Evolutionary conservation across 768 basidiomycete species (phyloP).

Genomic region (Pholiota conissans): DNA sequence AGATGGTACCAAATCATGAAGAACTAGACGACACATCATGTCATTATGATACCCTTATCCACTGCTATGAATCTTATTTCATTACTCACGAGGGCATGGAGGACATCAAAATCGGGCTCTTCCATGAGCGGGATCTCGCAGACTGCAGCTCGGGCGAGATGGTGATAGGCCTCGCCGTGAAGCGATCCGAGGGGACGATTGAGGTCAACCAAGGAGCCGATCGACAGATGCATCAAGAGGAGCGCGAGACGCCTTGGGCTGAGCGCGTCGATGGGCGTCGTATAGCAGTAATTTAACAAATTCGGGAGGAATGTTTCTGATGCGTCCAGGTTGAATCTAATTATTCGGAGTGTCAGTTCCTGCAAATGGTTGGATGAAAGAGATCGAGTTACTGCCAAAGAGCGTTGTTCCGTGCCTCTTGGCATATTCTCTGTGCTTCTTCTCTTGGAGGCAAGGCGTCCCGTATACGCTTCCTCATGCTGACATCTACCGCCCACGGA

Average conservation of each 20-base stretch:
- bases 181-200: constrained; percentile 54
- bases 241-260: constrained; percentile 68
- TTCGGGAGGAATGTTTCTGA: constrained; percentile 72
- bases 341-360: constrained; percentile 8
- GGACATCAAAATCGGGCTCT: constrained; percentile 71
- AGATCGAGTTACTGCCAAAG: constrained; percentile 64
- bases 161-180: constrained; percentile 64
- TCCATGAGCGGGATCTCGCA: constrained; percentile 77
- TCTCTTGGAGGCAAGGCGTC: constrained; percentile 59
- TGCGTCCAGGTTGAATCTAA: constrained; percentile 66
- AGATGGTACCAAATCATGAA: constrained; percentile 78
- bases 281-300: constrained; percentile 67
- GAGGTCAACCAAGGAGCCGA: constrained; percentile 70
- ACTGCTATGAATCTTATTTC: background rate
- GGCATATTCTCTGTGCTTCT: constrained; percentile 60
- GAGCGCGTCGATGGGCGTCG: constrained; percentile 55
- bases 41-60: background rate
- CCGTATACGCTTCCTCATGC: constrained; percentile 62
- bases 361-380: background rate
- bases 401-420: constrained; percentile 65
- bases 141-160: constrained; percentile 63
- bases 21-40: constrained; percentile 31
- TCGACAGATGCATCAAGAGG: constrained; percentile 70
- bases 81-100: constrained; percentile 58
- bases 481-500: constrained; percentile 64